Evolutionary conservation across 805 yeast genomes (phyloP).

Genomic region (Schizosaccharomyces cryophilus): DNA sequence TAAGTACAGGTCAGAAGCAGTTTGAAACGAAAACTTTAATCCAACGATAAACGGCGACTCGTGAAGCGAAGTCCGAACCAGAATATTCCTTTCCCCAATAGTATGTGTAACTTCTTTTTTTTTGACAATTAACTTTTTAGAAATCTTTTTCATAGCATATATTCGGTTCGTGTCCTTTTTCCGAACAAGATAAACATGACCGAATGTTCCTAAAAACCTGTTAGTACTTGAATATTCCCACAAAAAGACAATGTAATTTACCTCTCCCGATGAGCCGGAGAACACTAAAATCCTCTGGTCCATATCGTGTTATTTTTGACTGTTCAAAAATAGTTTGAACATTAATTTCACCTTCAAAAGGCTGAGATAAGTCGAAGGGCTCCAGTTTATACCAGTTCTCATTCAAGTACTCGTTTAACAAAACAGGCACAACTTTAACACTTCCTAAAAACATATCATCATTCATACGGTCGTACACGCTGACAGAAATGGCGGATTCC

Average conservation of each 20-base stretch:
- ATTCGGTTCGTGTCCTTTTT: slow-evolving; percentile 74
- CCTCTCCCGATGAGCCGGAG: slow-evolving; percentile 62
- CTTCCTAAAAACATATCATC: slow-evolving; percentile 77
- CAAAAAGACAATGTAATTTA: background rate
- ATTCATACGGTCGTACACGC: slow-evolving; percentile 67
- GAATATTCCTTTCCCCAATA: slow-evolving; percentile 83
- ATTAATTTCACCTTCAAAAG: slow-evolving; percentile 52
- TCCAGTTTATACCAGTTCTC: slow-evolving; percentile 55
- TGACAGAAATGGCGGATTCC: slow-evolving; percentile 60
- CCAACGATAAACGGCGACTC: slow-evolving; percentile 88
- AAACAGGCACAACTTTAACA: slow-evolving; percentile 42
- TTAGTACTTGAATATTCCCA: background rate
- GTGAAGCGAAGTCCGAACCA: slow-evolving; percentile 75
- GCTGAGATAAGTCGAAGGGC: slow-evolving; percentile 52
- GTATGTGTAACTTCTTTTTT: slow-evolving; percentile 97
- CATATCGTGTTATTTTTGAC: slow-evolving; percentile 51
- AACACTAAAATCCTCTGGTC: slow-evolving; percentile 87
- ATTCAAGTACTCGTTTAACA: slow-evolving; percentile 17
- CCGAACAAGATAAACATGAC: slow-evolving; percentile 88
- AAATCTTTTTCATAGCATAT: slow-evolving; percentile 91
- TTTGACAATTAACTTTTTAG: slow-evolving; percentile 82
- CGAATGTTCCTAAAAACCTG: slow-evolving; percentile 49
- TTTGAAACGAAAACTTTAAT: slow-evolving; percentile 84
- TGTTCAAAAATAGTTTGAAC: slow-evolving; percentile 50
- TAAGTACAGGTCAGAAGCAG: slow-evolving; percentile 71